Conservation (phyloP, 768 basidiomycete genomes). For the Suillus plorans region DNA sequence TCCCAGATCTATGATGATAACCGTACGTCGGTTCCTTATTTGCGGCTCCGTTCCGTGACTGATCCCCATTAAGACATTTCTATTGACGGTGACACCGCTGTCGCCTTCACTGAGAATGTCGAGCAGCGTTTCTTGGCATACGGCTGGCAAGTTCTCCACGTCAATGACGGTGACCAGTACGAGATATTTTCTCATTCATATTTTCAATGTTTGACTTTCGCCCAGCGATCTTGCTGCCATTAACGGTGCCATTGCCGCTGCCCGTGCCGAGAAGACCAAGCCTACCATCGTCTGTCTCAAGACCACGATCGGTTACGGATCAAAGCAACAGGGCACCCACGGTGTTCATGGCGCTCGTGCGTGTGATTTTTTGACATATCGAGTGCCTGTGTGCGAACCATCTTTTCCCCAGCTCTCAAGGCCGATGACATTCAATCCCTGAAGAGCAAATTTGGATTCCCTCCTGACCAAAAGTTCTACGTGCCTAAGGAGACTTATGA, state of each 20-base stretch:
- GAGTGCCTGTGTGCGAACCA: constrained; percentile 7
- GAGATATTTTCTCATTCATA: constrained; percentile 13
- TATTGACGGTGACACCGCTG: constrained; percentile 90
- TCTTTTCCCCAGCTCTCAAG: constrained; percentile 68
- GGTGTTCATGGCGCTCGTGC: constrained; percentile 91
- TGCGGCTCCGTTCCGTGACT: not conserved
- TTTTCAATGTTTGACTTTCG: constrained; percentile 12
- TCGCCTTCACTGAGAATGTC: constrained; percentile 94
- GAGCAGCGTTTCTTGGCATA: constrained; percentile 85
- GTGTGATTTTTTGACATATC: constrained; percentile 33
- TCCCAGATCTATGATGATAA: constrained; percentile 91
- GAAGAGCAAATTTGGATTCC: constrained; percentile 84
- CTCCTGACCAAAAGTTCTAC: constrained; percentile 73
- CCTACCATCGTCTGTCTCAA: constrained; percentile 84
- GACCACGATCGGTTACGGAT: constrained; percentile 94
- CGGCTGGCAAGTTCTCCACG: constrained; percentile 91
- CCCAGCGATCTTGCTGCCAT: constrained; percentile 75
- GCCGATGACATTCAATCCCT: constrained; percentile 83
- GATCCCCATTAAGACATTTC: constrained; percentile 68
- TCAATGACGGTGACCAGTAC: constrained; percentile 77
- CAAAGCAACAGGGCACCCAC: constrained; percentile 89
- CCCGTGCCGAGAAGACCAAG: constrained; percentile 72
- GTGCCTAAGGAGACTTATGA: constrained; percentile 75
- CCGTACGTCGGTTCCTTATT: constrained; percentile 50
- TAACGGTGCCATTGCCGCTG: constrained; percentile 74